These are phyloP conservation scores for Trypanosoma scelopori DNA, from an alignment of 208 protist species.

Conservation along the genomic window DNA sequence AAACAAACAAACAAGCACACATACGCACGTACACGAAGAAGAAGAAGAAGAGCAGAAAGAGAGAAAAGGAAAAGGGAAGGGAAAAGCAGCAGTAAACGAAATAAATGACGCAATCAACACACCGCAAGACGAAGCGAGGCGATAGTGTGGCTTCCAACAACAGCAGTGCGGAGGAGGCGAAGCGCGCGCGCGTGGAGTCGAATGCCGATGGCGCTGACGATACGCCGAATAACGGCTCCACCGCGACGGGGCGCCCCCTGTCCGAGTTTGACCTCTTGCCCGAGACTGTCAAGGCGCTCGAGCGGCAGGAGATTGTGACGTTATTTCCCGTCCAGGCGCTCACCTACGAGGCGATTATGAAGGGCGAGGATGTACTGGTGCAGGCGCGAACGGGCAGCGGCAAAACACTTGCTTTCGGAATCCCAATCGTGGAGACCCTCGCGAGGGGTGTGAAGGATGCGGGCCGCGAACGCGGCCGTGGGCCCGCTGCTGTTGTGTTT, in stretches of 20 bases:
- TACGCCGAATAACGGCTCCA: constrained; percentile 71
- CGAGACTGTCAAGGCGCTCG: constrained; percentile 69
- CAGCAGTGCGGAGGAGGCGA: constrained; percentile 38
- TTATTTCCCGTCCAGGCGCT: constrained; percentile 93
- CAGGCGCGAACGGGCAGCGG: constrained; percentile 93
- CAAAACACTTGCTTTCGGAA: constrained; percentile 94
- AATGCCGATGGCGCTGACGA: constrained; percentile 22
- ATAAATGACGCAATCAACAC: background rate
- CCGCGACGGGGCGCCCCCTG: constrained; percentile 61
- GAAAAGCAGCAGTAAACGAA: background rate
- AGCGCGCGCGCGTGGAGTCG: constrained; percentile 12
- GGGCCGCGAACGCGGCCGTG: constrained; percentile 48
- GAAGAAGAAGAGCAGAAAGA: background rate
- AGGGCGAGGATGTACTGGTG: constrained; percentile 87
- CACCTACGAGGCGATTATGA: constrained; percentile 93
- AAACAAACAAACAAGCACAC: background rate
- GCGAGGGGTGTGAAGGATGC: constrained; percentile 37
- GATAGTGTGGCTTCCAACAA: constrained; percentile 22
- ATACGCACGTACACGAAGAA: background rate
- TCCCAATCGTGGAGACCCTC: constrained; percentile 89
- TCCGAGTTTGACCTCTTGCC: constrained; percentile 80
- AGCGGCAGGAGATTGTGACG: constrained; percentile 73
- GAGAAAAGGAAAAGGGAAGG: background rate
- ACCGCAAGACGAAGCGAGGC: constrained; percentile 36
- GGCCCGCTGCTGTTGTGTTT: constrained; percentile 94